Conservation (phyloP, 495 filamentous ascomycete species). For the Staphylotrichum longicolle region DNA sequence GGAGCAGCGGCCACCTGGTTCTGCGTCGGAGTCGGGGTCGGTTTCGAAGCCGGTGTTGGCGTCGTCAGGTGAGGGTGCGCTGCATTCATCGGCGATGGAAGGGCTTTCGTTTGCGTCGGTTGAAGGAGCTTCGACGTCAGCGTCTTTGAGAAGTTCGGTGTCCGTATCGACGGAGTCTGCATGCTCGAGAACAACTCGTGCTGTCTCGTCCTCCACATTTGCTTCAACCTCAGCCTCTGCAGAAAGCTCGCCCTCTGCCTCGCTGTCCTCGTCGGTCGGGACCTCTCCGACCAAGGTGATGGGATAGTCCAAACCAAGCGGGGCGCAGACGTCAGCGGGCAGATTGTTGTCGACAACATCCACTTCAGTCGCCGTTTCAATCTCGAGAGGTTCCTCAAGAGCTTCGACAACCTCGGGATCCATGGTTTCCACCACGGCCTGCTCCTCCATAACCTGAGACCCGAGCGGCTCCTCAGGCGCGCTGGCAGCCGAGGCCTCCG, state of each 20-base stretch:
- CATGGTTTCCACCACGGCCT: too few relatives aligned
- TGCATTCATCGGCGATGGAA: neutral
- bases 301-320: slow-evolving; percentile 2
- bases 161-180: neutral
- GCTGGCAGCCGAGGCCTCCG: too few relatives aligned
- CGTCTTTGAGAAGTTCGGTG: neutral
- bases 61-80: neutral
- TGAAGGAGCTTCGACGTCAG: neutral
- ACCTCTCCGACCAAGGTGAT: slow-evolving; percentile 3
- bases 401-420: too few relatives aligned
- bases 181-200: neutral
- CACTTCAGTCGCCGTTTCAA: too few relatives aligned
- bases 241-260: neutral
- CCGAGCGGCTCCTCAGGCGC: too few relatives aligned
- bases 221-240: neutral
- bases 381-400: too few relatives aligned
- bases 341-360: neutral
- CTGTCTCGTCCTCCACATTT: neutral
- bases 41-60: neutral
- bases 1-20: too few relatives aligned
- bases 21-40: neutral
- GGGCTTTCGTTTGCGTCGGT: neutral
- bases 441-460: too few relatives aligned
- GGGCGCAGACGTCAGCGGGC: neutral
- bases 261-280: neutral